A percentile compares a stretch with the other conserved stretches of the same genome.
Conservation (phyloP, 768 basidiomycete genomes). For the Punctularia strigosozonata region DNA sequence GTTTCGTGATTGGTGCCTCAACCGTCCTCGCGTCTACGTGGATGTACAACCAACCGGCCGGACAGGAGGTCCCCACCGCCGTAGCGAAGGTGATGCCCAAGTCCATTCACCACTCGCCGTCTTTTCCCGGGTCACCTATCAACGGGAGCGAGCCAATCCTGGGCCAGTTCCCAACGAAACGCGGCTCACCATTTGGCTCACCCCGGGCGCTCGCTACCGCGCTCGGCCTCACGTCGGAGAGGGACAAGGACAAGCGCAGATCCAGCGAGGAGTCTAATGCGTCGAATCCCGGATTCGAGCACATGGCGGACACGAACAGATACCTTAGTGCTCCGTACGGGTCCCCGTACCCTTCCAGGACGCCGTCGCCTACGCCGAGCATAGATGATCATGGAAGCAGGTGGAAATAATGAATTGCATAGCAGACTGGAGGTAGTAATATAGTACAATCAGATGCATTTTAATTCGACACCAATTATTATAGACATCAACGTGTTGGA, state of each 20-base stretch:
- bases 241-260: conserved; percentile 16
- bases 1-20: conserved; percentile 76
- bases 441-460: no score
- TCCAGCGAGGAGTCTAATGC: no score
- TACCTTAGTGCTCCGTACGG: conserved; percentile 39
- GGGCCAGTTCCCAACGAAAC: conserved; percentile 39
- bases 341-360: conserved; percentile 36
- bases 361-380: conserved; percentile 29
- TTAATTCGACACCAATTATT: no score
- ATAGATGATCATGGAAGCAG: no score
- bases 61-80: conserved; percentile 24
- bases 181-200: conserved; percentile 34
- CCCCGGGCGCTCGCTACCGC: conserved; percentile 39
- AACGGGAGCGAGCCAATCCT: conserved; percentile 44
- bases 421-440: no score
- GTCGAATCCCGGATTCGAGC: no score
- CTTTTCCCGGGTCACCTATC: conserved; percentile 32
- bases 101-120: conserved; percentile 18
- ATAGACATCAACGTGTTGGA: no score
- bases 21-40: conserved; percentile 85
- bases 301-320: conserved; percentile 29
- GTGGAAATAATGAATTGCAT: no score
- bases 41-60: conserved; percentile 80
- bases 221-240: conserved; percentile 23
- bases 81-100: conserved; percentile 17